Evolutionary conservation across 139 green algal genomes (phyloP), one percentile per base, ranked within the genome.

Genomic region (Astrephomene gubernaculifera): DNA sequence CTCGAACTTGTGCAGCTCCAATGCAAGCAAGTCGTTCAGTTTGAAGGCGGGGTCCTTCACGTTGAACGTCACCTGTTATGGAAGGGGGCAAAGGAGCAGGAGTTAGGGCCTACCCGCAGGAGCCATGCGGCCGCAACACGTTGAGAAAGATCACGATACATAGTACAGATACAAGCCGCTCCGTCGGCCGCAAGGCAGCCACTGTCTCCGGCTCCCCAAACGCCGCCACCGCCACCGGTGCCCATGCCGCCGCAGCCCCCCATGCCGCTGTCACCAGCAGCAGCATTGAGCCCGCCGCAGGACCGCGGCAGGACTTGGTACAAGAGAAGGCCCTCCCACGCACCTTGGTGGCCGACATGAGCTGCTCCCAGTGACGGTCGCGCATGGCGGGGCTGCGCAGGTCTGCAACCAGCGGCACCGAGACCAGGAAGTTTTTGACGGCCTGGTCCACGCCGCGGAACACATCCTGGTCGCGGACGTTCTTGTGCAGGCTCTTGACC

Each of bases 1-100:
- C 81, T 96, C 95, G 84, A 96, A 98, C 88, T 96, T 97, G 91
- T 97, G 95, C 80, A 98, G 93, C 91, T 97, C 89, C 69, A 97
- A 90, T 31, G 92, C 91, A 4, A 98, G 93, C 86, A 98, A 85
- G 86, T 97, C 92, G 61, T 94, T 92, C 39, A 98, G 92, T 84
- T 93, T 95, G 92, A 98, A 97, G 45, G 69, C 53, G 12, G 87
- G 88, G 71, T 95, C 90, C 39, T 79, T 86, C 5, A 94, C 87
- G 41, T 94, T 67, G 43, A 94, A 92, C 2, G 36, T 60, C 39
- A 91, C 86, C 89, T 92, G 83, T 3, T 25, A 57, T 17, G 14
- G 17, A 57, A 65, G 57, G 19, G 22, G 57, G 57, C 14, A 65
- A 22, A 9, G 57, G n/a, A 65, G 57, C 22, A 17, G 49, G 49